Evolutionary conservation across 257 asterid species (phyloP), one percentile per base, ranked within the genome.

Genomic region (Nicotiana tabacum): DNA sequence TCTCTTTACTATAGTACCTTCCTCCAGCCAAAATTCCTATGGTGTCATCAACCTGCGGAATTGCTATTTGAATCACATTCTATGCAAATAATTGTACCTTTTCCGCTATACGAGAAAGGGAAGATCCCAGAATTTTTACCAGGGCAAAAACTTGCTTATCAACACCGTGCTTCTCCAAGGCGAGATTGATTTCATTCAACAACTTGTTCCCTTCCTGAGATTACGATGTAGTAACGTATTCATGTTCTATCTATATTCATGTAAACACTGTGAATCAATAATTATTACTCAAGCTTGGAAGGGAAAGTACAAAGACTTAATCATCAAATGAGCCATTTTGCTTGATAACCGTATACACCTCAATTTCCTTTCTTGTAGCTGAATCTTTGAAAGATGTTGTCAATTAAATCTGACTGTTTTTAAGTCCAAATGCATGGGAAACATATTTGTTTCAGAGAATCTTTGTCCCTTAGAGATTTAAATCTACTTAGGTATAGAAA

Each of bases 21-120:
- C 93, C 98, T 83, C 97, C 98, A 18, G 97, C 98, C 82, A 94
- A 90, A 87, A 90, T 86, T 65, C 98, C 97, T 61, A 92, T 85
- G 29, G 94, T 91, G 82, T 91, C 96, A 84, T 89, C 90, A 33
- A 87, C 94, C 97, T 93, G 86, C 68, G 56, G 17, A 6, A 69
- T 81, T 18, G 76, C 39, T 15, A 13, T 30, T 12, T 57, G 12
- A 29, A 69, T 57, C 5, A 35, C 24, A n/a, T 46, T 57, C n/a
- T 64, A 27, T 30, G 53, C 65, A 57, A 62, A 83, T 43, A 51
- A 62, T 9, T 62, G 43, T 3, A 66, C 51, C 62, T 32, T 43
- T 53, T 66, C 53, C 13, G 67, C 68, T 66, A 18, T 66, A 81
- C 27, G 11, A 72, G 3, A 56, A 65, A 43, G 27, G 43, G 48